Conservation (phyloP, 441 rosid genomes). For the Theobroma grandiflorum region DNA sequence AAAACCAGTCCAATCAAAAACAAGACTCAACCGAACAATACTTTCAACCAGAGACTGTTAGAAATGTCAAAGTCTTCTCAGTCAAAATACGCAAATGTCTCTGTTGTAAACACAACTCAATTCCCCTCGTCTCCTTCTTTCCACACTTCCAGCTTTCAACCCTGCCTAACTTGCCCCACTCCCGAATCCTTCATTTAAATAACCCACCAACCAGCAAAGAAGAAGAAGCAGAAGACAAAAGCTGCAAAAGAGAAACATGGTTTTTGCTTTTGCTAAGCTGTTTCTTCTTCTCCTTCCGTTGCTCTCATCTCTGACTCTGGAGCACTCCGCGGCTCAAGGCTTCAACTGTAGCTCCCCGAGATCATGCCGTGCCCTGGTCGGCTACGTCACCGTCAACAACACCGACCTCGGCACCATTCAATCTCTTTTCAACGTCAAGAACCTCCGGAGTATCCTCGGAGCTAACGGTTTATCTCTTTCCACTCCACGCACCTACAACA, state of each 20-base stretch:
- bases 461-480: constrained; percentile 63
- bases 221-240: neutral
- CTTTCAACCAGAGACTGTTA: neutral
- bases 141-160: neutral
- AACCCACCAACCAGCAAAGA: neutral
- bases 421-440: constrained; percentile 63
- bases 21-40: no score
- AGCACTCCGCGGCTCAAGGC: constrained; percentile 41
- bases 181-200: neutral
- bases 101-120: no score
- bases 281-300: constrained; percentile 32
- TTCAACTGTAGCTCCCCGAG: constrained; percentile 60
- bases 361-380: constrained; percentile 62
- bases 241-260: constrained; percentile 3
- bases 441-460: constrained; percentile 63
- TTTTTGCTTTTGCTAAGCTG: constrained; percentile 2
- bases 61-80: neutral
- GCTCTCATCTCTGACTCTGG: constrained; percentile 17
- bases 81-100: neutral
- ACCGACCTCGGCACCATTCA: constrained; percentile 55
- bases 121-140: no score
- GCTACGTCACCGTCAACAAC: constrained; percentile 57
- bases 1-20: no score
- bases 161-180: neutral
- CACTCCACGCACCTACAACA: constrained; percentile 34